phyloP scores from a whole-genome alignment of 495 filamentous ascomycete genomes.

The Lophiotrema nucula region DNA sequence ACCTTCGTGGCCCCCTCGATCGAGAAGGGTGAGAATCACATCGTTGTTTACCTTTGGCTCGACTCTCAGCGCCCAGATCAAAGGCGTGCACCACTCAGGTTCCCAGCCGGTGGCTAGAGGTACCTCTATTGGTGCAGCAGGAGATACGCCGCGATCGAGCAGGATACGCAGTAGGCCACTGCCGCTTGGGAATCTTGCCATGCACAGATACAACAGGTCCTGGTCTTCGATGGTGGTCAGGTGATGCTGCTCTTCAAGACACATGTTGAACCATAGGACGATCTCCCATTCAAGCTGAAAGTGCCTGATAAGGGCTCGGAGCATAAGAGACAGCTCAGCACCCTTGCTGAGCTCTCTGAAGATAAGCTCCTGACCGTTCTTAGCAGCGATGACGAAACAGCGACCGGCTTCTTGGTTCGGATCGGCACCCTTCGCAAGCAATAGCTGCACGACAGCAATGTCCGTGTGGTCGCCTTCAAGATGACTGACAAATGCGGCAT shows the following conservation, averaged over 20 bases:
- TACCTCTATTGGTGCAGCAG: neutral
- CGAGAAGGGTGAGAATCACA: neutral
- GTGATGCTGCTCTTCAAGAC: neutral
- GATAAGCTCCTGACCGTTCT: neutral
- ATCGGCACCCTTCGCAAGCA: slow-evolving; percentile 1
- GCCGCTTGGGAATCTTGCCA: neutral
- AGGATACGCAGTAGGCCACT: neutral
- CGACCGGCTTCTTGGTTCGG: neutral
- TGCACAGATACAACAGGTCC: neutral
- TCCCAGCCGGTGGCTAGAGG: neutral
- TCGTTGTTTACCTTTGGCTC: neutral
- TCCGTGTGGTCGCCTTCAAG: neutral
- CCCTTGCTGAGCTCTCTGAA: neutral
- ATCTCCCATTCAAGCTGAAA: neutral
- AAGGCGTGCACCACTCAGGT: neutral
- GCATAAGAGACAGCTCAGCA: neutral
- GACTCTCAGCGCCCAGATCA: neutral
- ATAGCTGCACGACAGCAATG: neutral
- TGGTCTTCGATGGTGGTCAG: neutral
- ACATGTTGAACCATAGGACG: neutral
- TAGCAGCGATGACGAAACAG: neutral
- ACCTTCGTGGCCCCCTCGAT: neutral
- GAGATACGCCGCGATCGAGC: neutral
- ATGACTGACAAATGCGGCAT: neutral
- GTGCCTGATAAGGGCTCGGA: neutral